Conservation (phyloP, 805 yeast species). For the Candida saitoana region DNA sequence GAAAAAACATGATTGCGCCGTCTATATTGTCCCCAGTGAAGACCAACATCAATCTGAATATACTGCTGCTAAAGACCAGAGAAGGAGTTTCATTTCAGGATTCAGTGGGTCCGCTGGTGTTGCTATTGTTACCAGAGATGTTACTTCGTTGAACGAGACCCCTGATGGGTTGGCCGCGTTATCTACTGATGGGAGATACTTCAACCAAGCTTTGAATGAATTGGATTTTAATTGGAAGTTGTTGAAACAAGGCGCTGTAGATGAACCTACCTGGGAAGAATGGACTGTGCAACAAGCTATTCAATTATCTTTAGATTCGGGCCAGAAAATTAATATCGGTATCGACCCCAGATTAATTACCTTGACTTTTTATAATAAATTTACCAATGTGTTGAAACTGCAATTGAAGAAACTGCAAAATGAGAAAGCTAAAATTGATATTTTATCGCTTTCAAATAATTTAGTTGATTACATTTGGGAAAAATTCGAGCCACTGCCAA, state of each 20-base stretch:
- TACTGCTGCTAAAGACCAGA: constrained; percentile 50
- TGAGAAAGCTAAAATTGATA: constrained; percentile 33
- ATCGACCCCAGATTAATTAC: constrained; percentile 51
- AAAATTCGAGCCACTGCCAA: constrained; percentile 60
- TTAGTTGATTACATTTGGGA: constrained; percentile 76
- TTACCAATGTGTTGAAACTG: constrained; percentile 28
- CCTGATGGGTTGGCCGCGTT: constrained; percentile 56
- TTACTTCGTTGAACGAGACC: constrained; percentile 44
- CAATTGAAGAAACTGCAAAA: constrained; percentile 16
- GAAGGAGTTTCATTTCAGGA: constrained; percentile 54
- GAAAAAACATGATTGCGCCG: constrained; percentile 44
- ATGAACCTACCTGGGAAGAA: constrained; percentile 54
- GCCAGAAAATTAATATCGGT: constrained; percentile 33
- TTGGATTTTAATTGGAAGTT: constrained; percentile 59
- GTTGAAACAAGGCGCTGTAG: constrained; percentile 48
- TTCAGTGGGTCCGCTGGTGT: constrained; percentile 61
- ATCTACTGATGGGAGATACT: constrained; percentile 60
- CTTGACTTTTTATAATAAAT: constrained; percentile 26
- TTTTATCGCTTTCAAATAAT: constrained; percentile 51
- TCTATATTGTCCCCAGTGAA: constrained; percentile 58
- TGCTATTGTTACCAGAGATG: constrained; percentile 53
- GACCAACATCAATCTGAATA: constrained; percentile 66
- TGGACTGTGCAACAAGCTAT: constrained; percentile 52
- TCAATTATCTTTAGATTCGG: constrained; percentile 47
- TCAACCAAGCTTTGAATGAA: constrained; percentile 54